These are phyloP conservation scores for Kwoniella bestiolae DNA, from an alignment of 768 basidiomycete genomes.

Conservation along the genomic window DNA sequence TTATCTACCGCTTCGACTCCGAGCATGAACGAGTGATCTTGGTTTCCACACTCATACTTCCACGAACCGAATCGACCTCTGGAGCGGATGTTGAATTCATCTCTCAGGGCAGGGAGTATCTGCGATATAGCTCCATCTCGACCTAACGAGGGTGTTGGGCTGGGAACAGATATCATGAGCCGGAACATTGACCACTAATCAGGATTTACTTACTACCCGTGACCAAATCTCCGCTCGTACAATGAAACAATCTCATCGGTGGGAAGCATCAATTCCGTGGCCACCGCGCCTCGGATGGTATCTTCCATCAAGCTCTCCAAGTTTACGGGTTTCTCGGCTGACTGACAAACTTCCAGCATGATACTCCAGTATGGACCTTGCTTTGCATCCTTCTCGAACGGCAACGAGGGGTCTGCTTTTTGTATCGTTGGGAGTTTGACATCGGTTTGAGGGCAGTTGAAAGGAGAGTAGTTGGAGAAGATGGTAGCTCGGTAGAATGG, in stretches of 20 bases:
- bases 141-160: constrained; percentile 57
- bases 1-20: constrained; percentile 58
- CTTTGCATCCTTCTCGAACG: constrained; percentile 33
- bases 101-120: constrained; percentile 56
- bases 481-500: constrained; percentile 60
- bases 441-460: constrained; percentile 51
- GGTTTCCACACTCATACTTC: constrained; percentile 50
- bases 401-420: constrained; percentile 52
- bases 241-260: constrained; percentile 58
- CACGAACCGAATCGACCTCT: constrained; percentile 54
- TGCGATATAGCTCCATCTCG: constrained; percentile 56
- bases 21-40: constrained; percentile 56
- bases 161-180: constrained; percentile 3
- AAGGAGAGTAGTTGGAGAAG: constrained; percentile 59
- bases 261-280: constrained; percentile 52
- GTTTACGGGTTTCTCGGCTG: constrained; percentile 56
- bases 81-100: constrained; percentile 55
- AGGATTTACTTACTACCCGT: constrained; percentile 46
- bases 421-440: constrained; percentile 55
- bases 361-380: constrained; percentile 58
- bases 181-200: background rate
- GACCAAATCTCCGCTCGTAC: constrained; percentile 56
- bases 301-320: constrained; percentile 54
- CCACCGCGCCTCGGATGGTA: constrained; percentile 57
- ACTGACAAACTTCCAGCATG: constrained; percentile 60